Evolutionary conservation across 306 rosid genomes (phyloP).

Genomic region (Medicago ruthenica): DNA sequence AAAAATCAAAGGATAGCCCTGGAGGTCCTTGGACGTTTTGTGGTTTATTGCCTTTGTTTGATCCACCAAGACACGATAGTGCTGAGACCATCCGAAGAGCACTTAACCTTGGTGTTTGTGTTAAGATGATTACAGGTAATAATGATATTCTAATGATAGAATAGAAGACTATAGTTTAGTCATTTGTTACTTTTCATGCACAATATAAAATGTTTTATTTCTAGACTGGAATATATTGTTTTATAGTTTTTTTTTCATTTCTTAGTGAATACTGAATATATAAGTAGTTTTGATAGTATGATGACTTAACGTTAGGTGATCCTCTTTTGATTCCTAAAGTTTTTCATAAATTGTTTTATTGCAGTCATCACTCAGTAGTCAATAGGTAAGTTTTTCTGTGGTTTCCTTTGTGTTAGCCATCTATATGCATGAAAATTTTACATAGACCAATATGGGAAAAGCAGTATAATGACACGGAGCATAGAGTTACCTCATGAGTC

Average conservation of each 20-base stretch:
- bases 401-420: no score
- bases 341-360: no score
- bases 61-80: conserved; percentile 92
- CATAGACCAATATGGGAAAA: no score
- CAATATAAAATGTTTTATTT: conserved; percentile 9
- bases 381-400: no score
- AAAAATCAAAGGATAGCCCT: conserved; percentile 70
- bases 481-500: no score
- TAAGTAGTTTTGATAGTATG: not conserved
- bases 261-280: not conserved
- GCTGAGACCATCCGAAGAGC: conserved; percentile 93
- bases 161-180: not conserved
- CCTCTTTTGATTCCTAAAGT: no score
- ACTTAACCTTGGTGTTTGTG: conserved; percentile 84
- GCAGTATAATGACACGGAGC: no score
- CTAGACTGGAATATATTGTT: not conserved
- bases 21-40: conserved; percentile 90
- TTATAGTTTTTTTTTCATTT: not conserved
- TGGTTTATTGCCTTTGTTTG: conserved; percentile 89
- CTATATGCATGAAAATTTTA: no score
- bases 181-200: conserved; percentile 25
- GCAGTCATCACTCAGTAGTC: no score
- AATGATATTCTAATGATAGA: conserved; percentile 28
- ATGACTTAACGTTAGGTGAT: not conserved
- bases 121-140: conserved; percentile 93